Base-by-base conservation (phyloP, 306 rosid genomes). In the Leucaena leucocephala region DNA sequence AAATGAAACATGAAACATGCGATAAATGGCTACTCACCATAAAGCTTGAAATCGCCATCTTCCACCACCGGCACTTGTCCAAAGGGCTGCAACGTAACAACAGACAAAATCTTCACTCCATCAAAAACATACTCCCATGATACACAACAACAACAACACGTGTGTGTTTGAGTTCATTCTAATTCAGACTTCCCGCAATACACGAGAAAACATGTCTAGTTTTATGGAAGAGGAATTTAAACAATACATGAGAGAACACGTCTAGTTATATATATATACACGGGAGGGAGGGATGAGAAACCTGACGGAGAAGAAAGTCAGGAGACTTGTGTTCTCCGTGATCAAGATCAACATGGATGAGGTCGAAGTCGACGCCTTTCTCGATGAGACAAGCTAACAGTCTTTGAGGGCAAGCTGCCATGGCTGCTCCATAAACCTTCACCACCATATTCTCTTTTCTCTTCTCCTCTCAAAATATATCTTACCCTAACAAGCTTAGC, bases 61-160 rank as follows among this genome's bases (percentile, higher is more conserved):
- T 90, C 94, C 64, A 90, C 86, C 4, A 82, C 87, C 2, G 96
- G 94, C 78, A 90, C 91, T 87, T 89, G 92, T 34, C 97, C 97
- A 82, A 93, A 90, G 3, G 96, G 97, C 97, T 93, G 27, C 27
- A 27, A 27, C 27, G 88, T 82, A 77, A 34, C 8, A 61, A 54
- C 59, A 17, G 27, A n/a, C 10, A 17, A 7, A 54, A 17, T 2
- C 59, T 54, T n/a, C 6, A 22, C 34, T 9, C 12, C 64, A 21
- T 58, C 0, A 21, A 21, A 14, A 50, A 48, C 7, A 48, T 48
- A 46, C 15, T 46, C 11, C 50, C 50, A 12, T 8, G 27, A 27
- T 27, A 2, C 3, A 46, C 13, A 12, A 2, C 3, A 46, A 27
- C 14, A 46, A 46, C 4, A 14, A 46, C 14, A 11, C 3, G 11